Percentiles rank a stretch among this genome's conserved stretches.
Evolutionary conservation across 1,284 basidiomycete species (phyloP).

Genomic region (Ganoderma leucocontextum): DNA sequence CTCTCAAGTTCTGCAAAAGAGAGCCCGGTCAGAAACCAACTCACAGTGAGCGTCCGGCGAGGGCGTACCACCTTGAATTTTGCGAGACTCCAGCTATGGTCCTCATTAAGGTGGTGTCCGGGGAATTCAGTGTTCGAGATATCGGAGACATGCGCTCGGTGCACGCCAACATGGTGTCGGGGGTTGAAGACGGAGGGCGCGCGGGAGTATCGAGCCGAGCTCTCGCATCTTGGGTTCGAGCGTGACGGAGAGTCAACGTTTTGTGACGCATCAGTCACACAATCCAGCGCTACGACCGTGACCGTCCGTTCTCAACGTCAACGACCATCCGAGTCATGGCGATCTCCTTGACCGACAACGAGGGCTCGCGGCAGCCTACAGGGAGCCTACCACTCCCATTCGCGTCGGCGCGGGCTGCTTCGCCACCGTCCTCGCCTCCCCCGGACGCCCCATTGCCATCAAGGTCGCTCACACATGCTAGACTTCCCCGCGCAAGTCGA

Average conservation of each 20-base stretch:
- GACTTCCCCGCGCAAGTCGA: slow-evolving; percentile 1
- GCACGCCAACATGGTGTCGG: slow-evolving; percentile 60
- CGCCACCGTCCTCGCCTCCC: background rate
- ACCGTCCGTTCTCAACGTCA: too few relatives aligned
- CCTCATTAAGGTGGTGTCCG: slow-evolving; percentile 85
- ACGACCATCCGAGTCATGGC: too few relatives aligned
- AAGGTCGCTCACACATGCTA: slow-evolving; percentile 19
- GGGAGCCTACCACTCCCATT: background rate
- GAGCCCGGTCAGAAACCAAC: too few relatives aligned
- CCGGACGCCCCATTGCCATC: slow-evolving; percentile 20
- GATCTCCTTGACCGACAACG: too few relatives aligned
- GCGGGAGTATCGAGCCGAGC: slow-evolving; percentile 15
- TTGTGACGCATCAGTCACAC: too few relatives aligned
- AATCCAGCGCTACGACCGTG: too few relatives aligned
- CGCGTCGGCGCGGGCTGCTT: slow-evolving; percentile 32
- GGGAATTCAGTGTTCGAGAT: slow-evolving; percentile 90
- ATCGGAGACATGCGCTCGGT: slow-evolving; percentile 79
- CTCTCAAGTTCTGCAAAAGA: slow-evolving; percentile 66
- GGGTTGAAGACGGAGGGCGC: slow-evolving; percentile 44
- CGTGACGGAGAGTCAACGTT: too few relatives aligned
- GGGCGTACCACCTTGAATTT: slow-evolving; percentile 78
- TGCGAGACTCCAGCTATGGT: slow-evolving; percentile 62
- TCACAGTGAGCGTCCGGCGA: background rate
- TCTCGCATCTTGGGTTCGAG: too few relatives aligned
- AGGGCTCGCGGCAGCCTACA: too few relatives aligned